Percentiles rank a stretch among this genome's conserved stretches.
These are phyloP conservation scores for Phalaenopsis equestris DNA, from an alignment of 106 monocot species.

Conservation along the genomic window DNA sequence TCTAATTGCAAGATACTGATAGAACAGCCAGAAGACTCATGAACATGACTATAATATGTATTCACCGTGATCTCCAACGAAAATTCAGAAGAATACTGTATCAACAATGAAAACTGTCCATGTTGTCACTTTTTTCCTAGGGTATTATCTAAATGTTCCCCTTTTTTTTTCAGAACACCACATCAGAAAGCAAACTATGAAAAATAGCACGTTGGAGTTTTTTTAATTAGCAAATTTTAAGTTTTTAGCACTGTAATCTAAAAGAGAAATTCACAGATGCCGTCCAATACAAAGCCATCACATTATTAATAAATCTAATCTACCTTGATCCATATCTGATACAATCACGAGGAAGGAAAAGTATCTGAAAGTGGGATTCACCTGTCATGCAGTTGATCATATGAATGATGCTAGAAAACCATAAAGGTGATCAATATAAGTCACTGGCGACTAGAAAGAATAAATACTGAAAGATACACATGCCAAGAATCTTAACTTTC, in stretches of 20 bases:
- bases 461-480: neutral
- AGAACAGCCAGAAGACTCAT: no score
- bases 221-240: neutral
- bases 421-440: neutral
- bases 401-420: neutral
- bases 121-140: no score
- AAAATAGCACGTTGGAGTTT: no score
- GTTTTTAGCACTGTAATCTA: neutral
- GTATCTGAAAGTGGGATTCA: neutral
- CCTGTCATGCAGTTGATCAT: neutral
- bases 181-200: no score
- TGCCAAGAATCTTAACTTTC: neutral
- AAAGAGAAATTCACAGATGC: neutral
- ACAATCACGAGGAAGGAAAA: neutral
- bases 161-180: no score
- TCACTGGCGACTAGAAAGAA: neutral
- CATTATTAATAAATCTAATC: neutral
- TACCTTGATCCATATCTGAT: neutral
- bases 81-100: no score
- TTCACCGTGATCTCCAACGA: no score
- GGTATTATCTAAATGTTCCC: no score
- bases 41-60: no score
- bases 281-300: neutral
- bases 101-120: no score
- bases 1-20: no score